A percentile compares a stretch with the other conserved stretches of the same genome.
phyloP scores from a whole-genome alignment of 352 stramenopile species.

The Globisporangium solare region DNA sequence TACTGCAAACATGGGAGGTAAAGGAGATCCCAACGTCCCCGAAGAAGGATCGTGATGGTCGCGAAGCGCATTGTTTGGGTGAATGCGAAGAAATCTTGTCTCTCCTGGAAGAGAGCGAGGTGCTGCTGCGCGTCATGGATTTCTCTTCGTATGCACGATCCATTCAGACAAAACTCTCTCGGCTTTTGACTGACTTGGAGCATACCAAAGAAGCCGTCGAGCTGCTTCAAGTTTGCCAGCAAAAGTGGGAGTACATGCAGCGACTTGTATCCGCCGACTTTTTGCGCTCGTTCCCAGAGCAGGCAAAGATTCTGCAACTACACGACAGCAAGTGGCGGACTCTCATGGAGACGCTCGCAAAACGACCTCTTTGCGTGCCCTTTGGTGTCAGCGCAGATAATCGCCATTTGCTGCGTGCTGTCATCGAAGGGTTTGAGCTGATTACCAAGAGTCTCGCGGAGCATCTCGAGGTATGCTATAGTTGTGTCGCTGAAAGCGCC shows the following conservation, averaged over 20 bases:
- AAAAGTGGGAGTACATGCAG: slow-evolving; percentile 68
- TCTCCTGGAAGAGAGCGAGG: slow-evolving; percentile 67
- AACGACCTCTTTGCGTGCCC: slow-evolving; percentile 45
- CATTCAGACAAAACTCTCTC: slow-evolving; percentile 40
- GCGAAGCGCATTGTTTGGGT: slow-evolving; percentile 45
- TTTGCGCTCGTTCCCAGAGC: slow-evolving; percentile 48
- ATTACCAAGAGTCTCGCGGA: slow-evolving; percentile 42
- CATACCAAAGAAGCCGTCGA: slow-evolving; percentile 49
- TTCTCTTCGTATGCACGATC: slow-evolving; percentile 60
- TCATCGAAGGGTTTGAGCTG: slow-evolving; percentile 51
- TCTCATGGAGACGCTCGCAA: slow-evolving; percentile 41
- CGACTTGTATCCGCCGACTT: slow-evolving; percentile 59
- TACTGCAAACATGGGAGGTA: slow-evolving; percentile 51
- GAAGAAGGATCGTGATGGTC: slow-evolving; percentile 57
- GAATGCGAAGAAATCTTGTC: slow-evolving; percentile 52
- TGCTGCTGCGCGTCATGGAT: slow-evolving; percentile 68
- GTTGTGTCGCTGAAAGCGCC: not conserved
- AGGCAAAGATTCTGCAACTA: slow-evolving; percentile 46
- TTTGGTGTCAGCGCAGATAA: slow-evolving; percentile 50
- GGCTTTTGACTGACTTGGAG: slow-evolving; percentile 41
- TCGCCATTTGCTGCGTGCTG: slow-evolving; percentile 29
- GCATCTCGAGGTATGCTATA: slow-evolving; percentile 38
- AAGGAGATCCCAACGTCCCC: slow-evolving; percentile 42
- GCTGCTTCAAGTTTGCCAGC: slow-evolving; percentile 48
- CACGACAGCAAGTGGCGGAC: slow-evolving; percentile 48